Evolutionary conservation across 148 eudicot species (phyloP).

Genomic region (Silene latifolia): DNA sequence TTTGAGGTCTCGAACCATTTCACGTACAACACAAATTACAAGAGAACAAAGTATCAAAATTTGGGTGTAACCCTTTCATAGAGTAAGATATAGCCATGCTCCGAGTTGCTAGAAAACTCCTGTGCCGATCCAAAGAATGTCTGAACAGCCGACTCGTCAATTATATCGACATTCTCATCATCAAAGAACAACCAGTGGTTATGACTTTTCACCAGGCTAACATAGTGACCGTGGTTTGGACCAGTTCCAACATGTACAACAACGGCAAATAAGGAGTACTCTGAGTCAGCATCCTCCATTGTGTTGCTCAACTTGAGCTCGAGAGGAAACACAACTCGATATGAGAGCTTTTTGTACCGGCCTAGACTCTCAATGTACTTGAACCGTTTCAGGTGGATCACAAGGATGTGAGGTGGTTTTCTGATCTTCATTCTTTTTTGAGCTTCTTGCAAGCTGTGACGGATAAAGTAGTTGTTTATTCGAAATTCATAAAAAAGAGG

Average conservation of each 20-base stretch:
- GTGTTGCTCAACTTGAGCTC: conserved; percentile 76
- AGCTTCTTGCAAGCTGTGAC: conserved; percentile 75
- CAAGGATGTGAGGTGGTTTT: conserved; percentile 76
- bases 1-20: not conserved
- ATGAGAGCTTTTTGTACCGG: conserved; percentile 70
- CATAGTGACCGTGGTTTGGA: conserved; percentile 86
- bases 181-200: conserved; percentile 83
- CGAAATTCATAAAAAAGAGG: too few relatives aligned
- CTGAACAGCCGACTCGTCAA: conserved; percentile 78
- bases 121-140: conserved; percentile 79
- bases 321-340: conserved; percentile 77
- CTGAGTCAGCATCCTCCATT: conserved; percentile 64
- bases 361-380: conserved; percentile 78
- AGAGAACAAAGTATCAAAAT: not conserved
- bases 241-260: conserved; percentile 83
- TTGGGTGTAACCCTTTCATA: conserved; percentile 39
- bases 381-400: conserved; percentile 78
- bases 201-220: conserved; percentile 80
- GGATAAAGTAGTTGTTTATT: not conserved
- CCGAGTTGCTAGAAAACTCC: conserved; percentile 76
- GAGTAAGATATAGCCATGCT: conserved; percentile 72
- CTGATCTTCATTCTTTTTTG: conserved; percentile 94
- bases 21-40: not conserved
- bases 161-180: conserved; percentile 77
- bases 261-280: conserved; percentile 72